Evolutionary conservation across 176 grass and related monocot species (phyloP).

Genomic region (Oryza coarctata): DNA sequence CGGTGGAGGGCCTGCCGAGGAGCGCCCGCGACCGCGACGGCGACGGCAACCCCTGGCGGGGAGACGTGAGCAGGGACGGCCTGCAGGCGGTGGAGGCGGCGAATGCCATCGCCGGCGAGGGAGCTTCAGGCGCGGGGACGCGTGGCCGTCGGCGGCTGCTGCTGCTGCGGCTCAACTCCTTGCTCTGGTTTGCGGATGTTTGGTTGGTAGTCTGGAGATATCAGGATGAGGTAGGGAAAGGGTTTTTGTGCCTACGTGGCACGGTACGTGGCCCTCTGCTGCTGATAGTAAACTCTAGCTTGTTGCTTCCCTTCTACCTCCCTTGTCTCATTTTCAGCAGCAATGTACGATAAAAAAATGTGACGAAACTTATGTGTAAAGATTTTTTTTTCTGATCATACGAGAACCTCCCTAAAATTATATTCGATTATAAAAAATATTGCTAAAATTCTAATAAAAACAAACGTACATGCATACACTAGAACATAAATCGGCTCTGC

Average conservation of each 20-base stretch:
- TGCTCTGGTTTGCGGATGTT: not conserved
- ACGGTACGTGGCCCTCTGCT: slow-evolving; percentile 31
- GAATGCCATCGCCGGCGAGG: slow-evolving; percentile 41
- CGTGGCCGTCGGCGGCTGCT: not conserved
- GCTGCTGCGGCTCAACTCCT: not conserved
- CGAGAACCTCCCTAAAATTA: too few relatives aligned
- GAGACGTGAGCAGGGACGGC: not conserved
- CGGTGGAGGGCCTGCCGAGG: slow-evolving; percentile 42
- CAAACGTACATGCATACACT: too few relatives aligned
- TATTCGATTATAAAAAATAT: too few relatives aligned
- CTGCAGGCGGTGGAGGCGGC: slow-evolving; percentile 37
- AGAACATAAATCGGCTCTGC: too few relatives aligned
- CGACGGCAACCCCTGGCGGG: not conserved
- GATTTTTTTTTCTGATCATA: too few relatives aligned
- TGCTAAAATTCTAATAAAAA: too few relatives aligned
- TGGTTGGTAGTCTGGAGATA: slow-evolving; percentile 14
- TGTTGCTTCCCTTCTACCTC: too few relatives aligned
- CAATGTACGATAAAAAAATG: not conserved
- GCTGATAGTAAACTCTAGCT: not conserved
- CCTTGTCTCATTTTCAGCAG: not conserved
- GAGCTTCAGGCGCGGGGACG: not conserved
- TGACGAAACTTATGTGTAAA: too few relatives aligned
- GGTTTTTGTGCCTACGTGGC: slow-evolving; percentile 41
- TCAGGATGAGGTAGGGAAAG: slow-evolving; percentile 37
- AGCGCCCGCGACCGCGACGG: not conserved